Evolutionary conservation across 495 filamentous ascomycete species (phyloP).

Genomic region (Penicillium malachiteum): DNA sequence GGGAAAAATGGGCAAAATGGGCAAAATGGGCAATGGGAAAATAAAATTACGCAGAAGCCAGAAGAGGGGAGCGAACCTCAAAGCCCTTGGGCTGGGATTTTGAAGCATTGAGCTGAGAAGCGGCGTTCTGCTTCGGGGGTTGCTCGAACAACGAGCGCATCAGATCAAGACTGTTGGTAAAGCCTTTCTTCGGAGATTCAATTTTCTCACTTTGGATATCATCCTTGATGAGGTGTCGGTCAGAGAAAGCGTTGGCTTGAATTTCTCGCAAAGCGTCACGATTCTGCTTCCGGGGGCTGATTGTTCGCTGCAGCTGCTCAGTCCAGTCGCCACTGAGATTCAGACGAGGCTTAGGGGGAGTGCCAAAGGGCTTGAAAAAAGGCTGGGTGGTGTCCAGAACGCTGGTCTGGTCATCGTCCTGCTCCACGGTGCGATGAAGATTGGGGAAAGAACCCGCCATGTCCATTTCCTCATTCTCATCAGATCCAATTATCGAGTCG

Average conservation of each 20-base stretch:
- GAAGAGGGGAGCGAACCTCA: slow-evolving; percentile 66
- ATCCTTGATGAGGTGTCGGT: slow-evolving; percentile 34
- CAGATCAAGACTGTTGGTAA: slow-evolving; percentile 79
- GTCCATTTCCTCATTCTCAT: slow-evolving; percentile 67
- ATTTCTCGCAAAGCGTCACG: slow-evolving; percentile 62
- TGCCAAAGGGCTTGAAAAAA: slow-evolving; percentile 45
- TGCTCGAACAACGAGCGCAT: slow-evolving; percentile 87
- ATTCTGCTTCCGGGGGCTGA: slow-evolving; percentile 86
- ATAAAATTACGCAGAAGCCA: slow-evolving; percentile 25
- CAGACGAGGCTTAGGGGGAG: slow-evolving; percentile 60
- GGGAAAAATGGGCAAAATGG: not conserved
- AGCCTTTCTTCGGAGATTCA: slow-evolving; percentile 52
- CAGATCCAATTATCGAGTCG: slow-evolving; percentile 69
- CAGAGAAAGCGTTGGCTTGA: slow-evolving; percentile 54
- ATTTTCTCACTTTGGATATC: slow-evolving; percentile 32
- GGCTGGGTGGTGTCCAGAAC: slow-evolving; percentile 46
- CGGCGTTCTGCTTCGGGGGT: slow-evolving; percentile 39
- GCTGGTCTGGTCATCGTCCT: slow-evolving; percentile 45
- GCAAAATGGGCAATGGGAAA: slow-evolving; percentile 4
- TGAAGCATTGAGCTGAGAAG: slow-evolving; percentile 41
- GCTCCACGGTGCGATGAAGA: slow-evolving; percentile 66
- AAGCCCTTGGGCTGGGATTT: slow-evolving; percentile 57
- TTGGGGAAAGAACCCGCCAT: slow-evolving; percentile 73
- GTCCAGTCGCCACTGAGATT: slow-evolving; percentile 73
- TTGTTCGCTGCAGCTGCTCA: slow-evolving; percentile 84